phyloP scores from a whole-genome alignment of 768 basidiomycete species.

The Clitopilus hobsonii region DNA sequence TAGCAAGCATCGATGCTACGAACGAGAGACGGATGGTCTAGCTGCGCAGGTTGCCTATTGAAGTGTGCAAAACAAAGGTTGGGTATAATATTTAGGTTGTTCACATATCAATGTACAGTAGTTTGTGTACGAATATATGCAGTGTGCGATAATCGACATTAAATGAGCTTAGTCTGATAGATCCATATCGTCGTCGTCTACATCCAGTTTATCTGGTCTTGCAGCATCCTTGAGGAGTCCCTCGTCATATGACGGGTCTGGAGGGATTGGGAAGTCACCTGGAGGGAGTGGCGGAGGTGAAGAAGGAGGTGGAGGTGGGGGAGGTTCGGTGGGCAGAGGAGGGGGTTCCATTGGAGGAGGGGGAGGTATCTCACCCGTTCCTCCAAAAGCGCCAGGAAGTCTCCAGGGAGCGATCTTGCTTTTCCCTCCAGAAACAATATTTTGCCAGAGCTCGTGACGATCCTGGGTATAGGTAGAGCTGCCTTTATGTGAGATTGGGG shows the following conservation, averaged over 20 bases:
- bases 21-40: constrained; percentile 58
- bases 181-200: constrained; percentile 23
- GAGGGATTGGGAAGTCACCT: constrained; percentile 13
- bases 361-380: constrained; percentile 17
- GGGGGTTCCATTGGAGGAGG: constrained; percentile 16
- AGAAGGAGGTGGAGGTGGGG: constrained; percentile 7
- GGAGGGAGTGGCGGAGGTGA: constrained; percentile 34
- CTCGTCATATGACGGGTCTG: not conserved
- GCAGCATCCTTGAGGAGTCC: too few species aligned
- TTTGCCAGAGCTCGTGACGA: constrained; percentile 35
- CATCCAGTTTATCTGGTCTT: constrained; percentile 2
- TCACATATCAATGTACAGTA: not conserved
- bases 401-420: constrained; percentile 10
- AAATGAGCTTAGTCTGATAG: constrained; percentile 24
- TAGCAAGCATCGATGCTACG: constrained; percentile 63
- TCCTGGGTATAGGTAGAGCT: constrained; percentile 30
- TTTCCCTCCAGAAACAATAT: constrained; percentile 20
- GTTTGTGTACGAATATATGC: too few species aligned
- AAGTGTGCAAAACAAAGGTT: too few species aligned
- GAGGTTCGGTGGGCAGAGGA: constrained; percentile 3
- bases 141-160: too few species aligned
- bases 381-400: constrained; percentile 8
- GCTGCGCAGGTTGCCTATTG: constrained; percentile 44
- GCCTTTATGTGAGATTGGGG: constrained; percentile 20
- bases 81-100: too few species aligned